A percentile compares a stretch with the other conserved stretches of the same genome.
Conservation (phyloP, 2,329 filamentous ascomycete genomes). For the Calonectria honghensis region DNA sequence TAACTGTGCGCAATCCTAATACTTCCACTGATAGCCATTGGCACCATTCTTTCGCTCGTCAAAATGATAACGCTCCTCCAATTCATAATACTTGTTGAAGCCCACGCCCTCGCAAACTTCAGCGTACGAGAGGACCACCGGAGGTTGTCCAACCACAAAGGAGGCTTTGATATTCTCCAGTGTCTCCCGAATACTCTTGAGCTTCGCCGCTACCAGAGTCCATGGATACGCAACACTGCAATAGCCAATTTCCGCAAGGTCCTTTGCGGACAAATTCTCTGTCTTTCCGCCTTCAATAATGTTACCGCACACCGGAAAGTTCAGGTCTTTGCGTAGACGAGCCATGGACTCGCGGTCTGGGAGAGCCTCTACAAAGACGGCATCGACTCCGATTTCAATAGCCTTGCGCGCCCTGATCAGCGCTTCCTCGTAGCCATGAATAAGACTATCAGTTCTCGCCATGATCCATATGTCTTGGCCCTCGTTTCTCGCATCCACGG, state of each 20-base stretch:
- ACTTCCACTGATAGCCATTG: constrained; percentile 44
- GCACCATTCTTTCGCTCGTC: constrained; percentile 44
- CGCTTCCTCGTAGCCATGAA: constrained; percentile 66
- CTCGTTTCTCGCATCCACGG: constrained; percentile 66
- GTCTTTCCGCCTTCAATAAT: constrained; percentile 60
- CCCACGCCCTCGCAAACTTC: constrained; percentile 68
- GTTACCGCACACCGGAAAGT: constrained; percentile 64
- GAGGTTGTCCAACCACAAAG: constrained; percentile 64
- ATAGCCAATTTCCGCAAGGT: constrained; percentile 61
- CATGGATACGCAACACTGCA: constrained; percentile 66
- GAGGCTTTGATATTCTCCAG: constrained; percentile 64
- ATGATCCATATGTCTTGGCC: constrained; percentile 67
- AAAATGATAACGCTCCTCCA: constrained; percentile 49
- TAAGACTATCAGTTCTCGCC: constrained; percentile 65
- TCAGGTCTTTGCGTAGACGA: constrained; percentile 60
- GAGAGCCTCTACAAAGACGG: constrained; percentile 66
- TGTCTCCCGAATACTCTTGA: constrained; percentile 62
- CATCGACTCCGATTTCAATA: constrained; percentile 65
- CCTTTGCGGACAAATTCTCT: constrained; percentile 59
- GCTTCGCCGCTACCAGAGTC: constrained; percentile 65
- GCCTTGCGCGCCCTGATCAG: constrained; percentile 63
- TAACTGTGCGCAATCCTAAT: background rate
- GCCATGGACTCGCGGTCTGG: constrained; percentile 66
- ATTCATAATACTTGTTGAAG: constrained; percentile 63
- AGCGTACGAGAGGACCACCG: constrained; percentile 64